A percentile compares a stretch with the other conserved stretches of the same genome.
Evolutionary conservation across 352 stramenopile genomes (phyloP).

Genomic region (Phytopythium aichiense): DNA sequence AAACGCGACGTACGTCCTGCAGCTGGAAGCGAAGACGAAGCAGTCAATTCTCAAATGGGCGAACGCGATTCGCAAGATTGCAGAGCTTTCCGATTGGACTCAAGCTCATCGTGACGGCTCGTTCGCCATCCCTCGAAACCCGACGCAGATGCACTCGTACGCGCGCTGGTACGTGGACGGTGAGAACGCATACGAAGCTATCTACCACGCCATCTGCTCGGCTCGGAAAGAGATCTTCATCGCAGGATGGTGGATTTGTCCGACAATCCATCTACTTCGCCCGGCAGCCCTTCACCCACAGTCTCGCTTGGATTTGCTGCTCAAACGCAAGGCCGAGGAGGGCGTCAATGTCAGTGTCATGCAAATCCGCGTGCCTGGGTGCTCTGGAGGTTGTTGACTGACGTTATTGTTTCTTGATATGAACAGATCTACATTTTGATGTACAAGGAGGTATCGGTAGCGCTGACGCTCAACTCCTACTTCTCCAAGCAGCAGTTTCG

Average conservation of each 20-base stretch:
- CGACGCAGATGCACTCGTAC: conserved; percentile 53
- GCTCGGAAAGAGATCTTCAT: conserved; percentile 89
- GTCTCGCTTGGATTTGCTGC: conserved; percentile 59
- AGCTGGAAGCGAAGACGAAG: conserved; percentile 79
- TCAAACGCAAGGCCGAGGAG: conserved; percentile 71
- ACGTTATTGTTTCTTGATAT: too few relatives aligned
- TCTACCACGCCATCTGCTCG: conserved; percentile 55
- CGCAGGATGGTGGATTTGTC: conserved; percentile 88
- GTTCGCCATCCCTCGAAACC: conserved; percentile 69
- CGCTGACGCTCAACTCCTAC: conserved; percentile 81
- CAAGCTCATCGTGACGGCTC: conserved; percentile 77
- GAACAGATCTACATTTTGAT: conserved; percentile 87
- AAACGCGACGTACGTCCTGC: conserved; percentile 82
- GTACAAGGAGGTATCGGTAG: conserved; percentile 87
- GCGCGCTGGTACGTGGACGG: conserved; percentile 84
- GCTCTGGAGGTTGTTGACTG: too few relatives aligned
- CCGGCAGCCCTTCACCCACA: conserved; percentile 53
- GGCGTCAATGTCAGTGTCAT: conserved; percentile 28
- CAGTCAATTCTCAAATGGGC: conserved; percentile 79
- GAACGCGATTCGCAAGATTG: conserved; percentile 70
- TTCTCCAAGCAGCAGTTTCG: conserved; percentile 72
- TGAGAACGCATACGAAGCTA: conserved; percentile 62
- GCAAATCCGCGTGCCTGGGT: too few relatives aligned
- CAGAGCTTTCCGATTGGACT: conserved; percentile 69
- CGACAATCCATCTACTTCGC: conserved; percentile 79